Evolutionary conservation across 1,284 basidiomycete genomes (phyloP), one percentile per base, ranked within the genome.

Genomic region (Boletus semigastroideus): DNA sequence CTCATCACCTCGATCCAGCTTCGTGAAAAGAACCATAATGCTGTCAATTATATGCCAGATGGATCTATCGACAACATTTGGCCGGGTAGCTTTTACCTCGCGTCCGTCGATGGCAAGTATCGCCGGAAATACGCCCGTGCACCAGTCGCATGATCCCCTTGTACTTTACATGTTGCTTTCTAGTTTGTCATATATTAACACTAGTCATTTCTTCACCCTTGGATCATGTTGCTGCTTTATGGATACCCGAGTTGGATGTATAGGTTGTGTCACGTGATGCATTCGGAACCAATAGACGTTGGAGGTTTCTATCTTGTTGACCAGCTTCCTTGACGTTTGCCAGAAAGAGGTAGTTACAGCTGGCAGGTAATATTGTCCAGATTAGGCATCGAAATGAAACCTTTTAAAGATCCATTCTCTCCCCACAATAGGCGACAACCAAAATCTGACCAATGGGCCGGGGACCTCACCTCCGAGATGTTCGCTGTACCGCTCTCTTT

Each of bases 1-100:
- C 20, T 54, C 45, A 59, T 25, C 42, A 49, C 42, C 13, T 48
- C 30, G 17, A 6, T 54, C 31, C 60, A 94, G 91, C 83, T 95
- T 52, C 91, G 94, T 49, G 96, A 98, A 78, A 88, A 91, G 74
- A 98, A 96, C 78, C 95, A 98, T 81, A 98, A 96, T 68, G 87
- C 92, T 20, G 83, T 83, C 54, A 79, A 87, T 65, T 98, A 92
- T 78, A 82, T 82, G 9, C 96, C 96, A 16, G 80, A 85, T 54
- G 96, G 96, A 52, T 86, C 84, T 31, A 73, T 96, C 57, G 88
- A 94, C 59, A 89, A 98, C 79, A 87, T 99, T 69, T 96, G 94
- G 91, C 87, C 91, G 3, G 93, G 93, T 42, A 80, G 90, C 22
- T 98, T 89, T 79, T 99, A 98, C 81, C 90, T 99, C 61, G 87